These are phyloP conservation scores for Alternaria tenuissima DNA, from an alignment of 2,329 filamentous ascomycete species.

Conservation along the genomic window DNA sequence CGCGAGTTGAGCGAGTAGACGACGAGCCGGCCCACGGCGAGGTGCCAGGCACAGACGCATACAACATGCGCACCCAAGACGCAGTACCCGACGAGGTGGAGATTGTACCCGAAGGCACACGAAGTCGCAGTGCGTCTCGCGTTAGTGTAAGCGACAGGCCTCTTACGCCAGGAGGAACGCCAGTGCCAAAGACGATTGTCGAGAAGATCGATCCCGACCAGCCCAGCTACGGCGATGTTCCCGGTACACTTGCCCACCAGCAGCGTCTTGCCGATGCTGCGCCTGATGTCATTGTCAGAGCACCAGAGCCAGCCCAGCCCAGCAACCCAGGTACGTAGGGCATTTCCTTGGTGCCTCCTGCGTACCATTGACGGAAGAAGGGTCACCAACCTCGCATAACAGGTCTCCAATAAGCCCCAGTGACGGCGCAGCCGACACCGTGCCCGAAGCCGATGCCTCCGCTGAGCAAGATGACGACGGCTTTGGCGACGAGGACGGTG, in stretches of 20 bases:
- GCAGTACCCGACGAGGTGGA: slow-evolving; percentile 71
- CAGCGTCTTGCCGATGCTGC: slow-evolving; percentile 65
- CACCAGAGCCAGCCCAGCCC: slow-evolving; percentile 52
- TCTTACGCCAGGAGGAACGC: slow-evolving; percentile 59
- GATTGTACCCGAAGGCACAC: slow-evolving; percentile 57
- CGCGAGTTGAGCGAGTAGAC: slow-evolving; percentile 70
- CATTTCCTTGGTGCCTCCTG: slow-evolving; percentile 54
- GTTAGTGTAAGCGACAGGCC: slow-evolving; percentile 57
- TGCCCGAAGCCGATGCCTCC: slow-evolving; percentile 13
- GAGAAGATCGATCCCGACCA: slow-evolving; percentile 67
- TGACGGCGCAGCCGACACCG: slow-evolving; percentile 29
- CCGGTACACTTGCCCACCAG: slow-evolving; percentile 66
- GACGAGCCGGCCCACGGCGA: slow-evolving; percentile 66
- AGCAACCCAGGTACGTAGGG: slow-evolving; percentile 65
- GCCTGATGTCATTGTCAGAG: slow-evolving; percentile 65
- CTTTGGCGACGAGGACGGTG: slow-evolving; percentile 61
- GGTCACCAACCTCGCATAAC: slow-evolving; percentile 62
- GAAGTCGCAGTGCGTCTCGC: slow-evolving; percentile 51
- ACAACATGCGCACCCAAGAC: slow-evolving; percentile 65
- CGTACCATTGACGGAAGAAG: slow-evolving; percentile 69
- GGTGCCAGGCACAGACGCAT: slow-evolving; percentile 68
- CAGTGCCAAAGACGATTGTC: slow-evolving; percentile 67
- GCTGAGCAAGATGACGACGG: slow-evolving; percentile 22
- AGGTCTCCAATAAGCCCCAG: slow-evolving; percentile 59
- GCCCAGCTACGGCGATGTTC: slow-evolving; percentile 68